A percentile compares a stretch with the other conserved stretches of the same genome.
Conservation (phyloP, 306 rosid species). For the Prunus fruticosa region DNA sequence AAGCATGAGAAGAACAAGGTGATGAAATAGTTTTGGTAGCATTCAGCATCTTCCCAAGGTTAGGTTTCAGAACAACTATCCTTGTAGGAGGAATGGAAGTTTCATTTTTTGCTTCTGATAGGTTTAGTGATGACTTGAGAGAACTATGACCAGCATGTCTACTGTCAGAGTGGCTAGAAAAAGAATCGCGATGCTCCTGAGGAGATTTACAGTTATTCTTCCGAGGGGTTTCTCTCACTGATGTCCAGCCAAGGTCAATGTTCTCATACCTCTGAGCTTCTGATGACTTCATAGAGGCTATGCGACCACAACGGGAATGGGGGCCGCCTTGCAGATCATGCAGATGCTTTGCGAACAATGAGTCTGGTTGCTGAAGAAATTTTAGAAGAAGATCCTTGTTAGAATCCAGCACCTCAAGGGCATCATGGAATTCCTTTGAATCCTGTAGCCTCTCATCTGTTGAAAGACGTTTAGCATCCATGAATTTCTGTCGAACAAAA, state of each 20-base stretch:
- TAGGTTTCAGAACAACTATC: conserved; percentile 92
- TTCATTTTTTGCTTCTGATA: conserved; percentile 36
- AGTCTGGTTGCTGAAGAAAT: conserved; percentile 79
- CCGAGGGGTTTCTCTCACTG: conserved; percentile 38
- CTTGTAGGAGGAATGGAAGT: conserved; percentile 56
- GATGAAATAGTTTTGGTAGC: conserved; percentile 39
- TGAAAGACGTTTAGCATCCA: conserved; percentile 86
- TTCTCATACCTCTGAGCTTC: conserved; percentile 40
- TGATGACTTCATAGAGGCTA: conserved; percentile 37
- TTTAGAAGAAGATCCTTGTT: conserved; percentile 81
- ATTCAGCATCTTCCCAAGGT: conserved; percentile 62
- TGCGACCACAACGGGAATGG: conserved; percentile 43
- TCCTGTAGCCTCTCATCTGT: conserved; percentile 65
- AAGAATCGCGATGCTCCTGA: conserved; percentile 43
- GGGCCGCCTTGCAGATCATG: conserved; percentile 56
- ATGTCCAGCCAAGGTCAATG: conserved; percentile 39
- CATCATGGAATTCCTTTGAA: conserved; percentile 71
- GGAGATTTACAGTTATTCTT: conserved; percentile 42
- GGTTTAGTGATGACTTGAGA: conserved; percentile 45
- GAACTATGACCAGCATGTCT: conserved; percentile 36
- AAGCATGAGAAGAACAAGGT: conserved; percentile 58
- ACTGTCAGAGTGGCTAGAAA: conserved; percentile 42
- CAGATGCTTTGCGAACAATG: conserved; percentile 83
- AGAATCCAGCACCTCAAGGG: conserved; percentile 79
- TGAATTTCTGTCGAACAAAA: conserved; percentile 77